phyloP scores from a whole-genome alignment of 768 basidiomycete genomes.

The Rubroboletus satanas region DNA sequence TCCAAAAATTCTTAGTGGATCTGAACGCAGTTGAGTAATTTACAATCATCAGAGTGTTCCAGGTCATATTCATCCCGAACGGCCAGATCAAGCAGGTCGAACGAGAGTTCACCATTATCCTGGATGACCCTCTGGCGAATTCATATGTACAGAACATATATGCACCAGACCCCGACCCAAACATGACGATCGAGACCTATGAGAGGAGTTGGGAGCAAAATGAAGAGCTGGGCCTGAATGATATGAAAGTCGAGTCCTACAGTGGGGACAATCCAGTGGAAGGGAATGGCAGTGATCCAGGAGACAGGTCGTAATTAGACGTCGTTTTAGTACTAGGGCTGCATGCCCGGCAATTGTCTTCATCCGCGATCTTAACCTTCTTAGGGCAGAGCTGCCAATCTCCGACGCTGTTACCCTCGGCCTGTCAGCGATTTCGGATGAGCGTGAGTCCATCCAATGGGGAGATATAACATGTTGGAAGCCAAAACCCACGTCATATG shows the following conservation, averaged over 20 bases:
- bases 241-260: slow-evolving; percentile 70
- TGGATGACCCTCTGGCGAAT: slow-evolving; percentile 94
- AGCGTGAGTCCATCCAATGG: not conserved
- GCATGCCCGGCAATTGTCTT: not conserved
- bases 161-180: slow-evolving; percentile 94
- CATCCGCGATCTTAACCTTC: not conserved
- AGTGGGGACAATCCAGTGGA: slow-evolving; percentile 10
- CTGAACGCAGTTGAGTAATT: slow-evolving; percentile 61
- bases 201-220: slow-evolving; percentile 88
- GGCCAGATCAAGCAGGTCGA: slow-evolving; percentile 71
- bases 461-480: not conserved
- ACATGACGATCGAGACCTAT: slow-evolving; percentile 81
- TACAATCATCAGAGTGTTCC: not conserved
- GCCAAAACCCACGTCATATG: slow-evolving; percentile 1
- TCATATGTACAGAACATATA: slow-evolving; percentile 97
- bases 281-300: not conserved
- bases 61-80: not conserved
- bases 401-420: not conserved
- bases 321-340: not conserved
- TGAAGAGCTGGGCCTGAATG: slow-evolving; percentile 90
- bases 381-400: not conserved
- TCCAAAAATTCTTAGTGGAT: slow-evolving; percentile 69
- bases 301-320: slow-evolving; percentile 1
- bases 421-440: not conserved
- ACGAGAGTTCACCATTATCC: slow-evolving; percentile 82